Percentiles rank a stretch among this genome's conserved stretches.
phyloP scores from a whole-genome alignment of 352 stramenopile species.

The Phytophthora tentaculata region DNA sequence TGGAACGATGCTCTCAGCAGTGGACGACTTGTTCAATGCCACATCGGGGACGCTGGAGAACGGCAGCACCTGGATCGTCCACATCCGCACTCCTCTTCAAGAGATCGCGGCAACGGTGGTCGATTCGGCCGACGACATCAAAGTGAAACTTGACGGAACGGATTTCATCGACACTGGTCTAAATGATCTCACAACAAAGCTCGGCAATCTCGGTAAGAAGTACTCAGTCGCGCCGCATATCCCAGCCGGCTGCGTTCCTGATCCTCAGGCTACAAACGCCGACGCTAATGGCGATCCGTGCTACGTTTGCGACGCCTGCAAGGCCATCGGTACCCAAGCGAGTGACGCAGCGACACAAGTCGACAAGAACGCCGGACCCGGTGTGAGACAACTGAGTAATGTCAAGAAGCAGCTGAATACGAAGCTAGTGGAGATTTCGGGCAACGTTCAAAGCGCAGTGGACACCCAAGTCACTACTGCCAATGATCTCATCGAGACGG shows the following conservation, averaged over 20 bases:
- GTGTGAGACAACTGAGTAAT: constrained; percentile 38
- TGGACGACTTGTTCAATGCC: constrained; percentile 54
- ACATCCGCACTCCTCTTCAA: constrained; percentile 48
- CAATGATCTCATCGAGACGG: constrained; percentile 29
- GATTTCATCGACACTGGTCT: constrained; percentile 56
- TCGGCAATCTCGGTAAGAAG: constrained; percentile 36
- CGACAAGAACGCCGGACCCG: constrained; percentile 39
- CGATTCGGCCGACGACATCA: constrained; percentile 38
- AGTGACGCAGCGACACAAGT: constrained; percentile 40
- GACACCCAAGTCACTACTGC: constrained; percentile 40
- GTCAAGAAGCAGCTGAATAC: constrained; percentile 44
- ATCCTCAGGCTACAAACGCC: constrained; percentile 5
- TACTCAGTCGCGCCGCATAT: background rate
- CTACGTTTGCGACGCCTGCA: constrained; percentile 44
- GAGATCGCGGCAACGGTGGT: constrained; percentile 52
- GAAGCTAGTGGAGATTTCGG: constrained; percentile 47
- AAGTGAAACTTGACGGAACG: constrained; percentile 37
- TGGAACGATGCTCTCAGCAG: constrained; percentile 47
- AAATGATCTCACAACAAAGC: constrained; percentile 31
- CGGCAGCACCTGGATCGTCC: constrained; percentile 46
- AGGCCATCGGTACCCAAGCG: constrained; percentile 43
- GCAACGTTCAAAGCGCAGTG: constrained; percentile 45
- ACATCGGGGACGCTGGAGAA: constrained; percentile 46
- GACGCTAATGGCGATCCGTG: constrained; percentile 36
- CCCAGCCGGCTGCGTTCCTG: constrained; percentile 21